Base-by-base conservation (phyloP, 768 basidiomycete genomes). In the Boletellus ananas region DNA sequence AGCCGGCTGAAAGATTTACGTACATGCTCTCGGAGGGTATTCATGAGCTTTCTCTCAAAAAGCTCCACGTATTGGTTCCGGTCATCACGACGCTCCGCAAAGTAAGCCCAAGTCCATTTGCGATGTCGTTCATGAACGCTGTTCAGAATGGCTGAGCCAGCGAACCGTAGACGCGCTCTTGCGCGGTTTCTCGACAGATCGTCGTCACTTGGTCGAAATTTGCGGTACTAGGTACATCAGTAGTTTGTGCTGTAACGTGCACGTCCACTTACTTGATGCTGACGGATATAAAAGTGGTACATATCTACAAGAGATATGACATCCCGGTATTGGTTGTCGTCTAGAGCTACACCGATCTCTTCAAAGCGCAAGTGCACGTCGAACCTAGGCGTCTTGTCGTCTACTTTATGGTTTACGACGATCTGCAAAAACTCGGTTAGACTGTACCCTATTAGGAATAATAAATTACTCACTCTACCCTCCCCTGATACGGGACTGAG, bases 401-500 rank as follows among this genome's bases (percentile, higher is more conserved):
- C 81, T 49, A 83, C 73, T 62, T 80, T 83, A 57, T 91, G 84
- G 61, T 94, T 93, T 70, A 99, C 80, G 51, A 85, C 76, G 56
- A 94, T 75, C 88, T 92, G 51, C 29, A 36, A 34, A n/a, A 39
- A 18, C 12, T 33, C 47, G 17, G 14, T 56, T 39, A 50, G 54
- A 48, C 11, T 29, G 20, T 34, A 46, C 47, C n/a, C 10, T 14
- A 20, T 16, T 16, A 44, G 2, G 31, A 23, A 16, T 25, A 21
- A 42, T 16, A 18, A 6, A 34, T 34, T 21, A 69, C 81, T 64
- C 58, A 92, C 90, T 59, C 89, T 80, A 35, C 94, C 96, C 74
- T 97, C 86, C 36, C 94, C 95, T 0, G 93, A 90, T 14, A 99
- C 94, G 16, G 96, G 96, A 65, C 88, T 93, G 20, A 99, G 77